A percentile compares a stretch with the other conserved stretches of the same genome.
Conservation (phyloP, 306 rosid genomes). For the Potentilla sterilis region DNA sequence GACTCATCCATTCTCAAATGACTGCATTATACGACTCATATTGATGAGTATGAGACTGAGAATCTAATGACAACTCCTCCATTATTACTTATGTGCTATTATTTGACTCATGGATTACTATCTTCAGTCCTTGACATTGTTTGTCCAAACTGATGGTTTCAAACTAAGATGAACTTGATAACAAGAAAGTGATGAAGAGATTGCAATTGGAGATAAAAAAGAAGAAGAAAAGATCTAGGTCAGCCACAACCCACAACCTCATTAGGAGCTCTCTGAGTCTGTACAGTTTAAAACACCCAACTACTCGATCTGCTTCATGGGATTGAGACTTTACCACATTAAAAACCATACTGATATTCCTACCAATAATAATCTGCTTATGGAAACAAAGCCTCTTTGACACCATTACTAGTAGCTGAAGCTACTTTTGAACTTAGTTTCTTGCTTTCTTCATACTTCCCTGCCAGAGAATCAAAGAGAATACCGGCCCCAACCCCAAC, state of each 20-base stretch:
- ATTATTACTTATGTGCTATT: background rate
- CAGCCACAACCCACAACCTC: constrained; percentile 1
- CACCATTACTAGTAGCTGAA: background rate
- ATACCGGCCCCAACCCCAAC: constrained; percentile 91
- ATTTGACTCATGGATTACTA: background rate
- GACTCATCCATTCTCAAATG: background rate
- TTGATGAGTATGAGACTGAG: background rate
- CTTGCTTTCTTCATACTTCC: constrained; percentile 62
- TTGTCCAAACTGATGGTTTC: background rate
- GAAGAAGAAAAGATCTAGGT: background rate
- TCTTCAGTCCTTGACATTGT: background rate
- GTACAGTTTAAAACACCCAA: constrained; percentile 8
- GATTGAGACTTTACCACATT: background rate
- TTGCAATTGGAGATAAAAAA: background rate
- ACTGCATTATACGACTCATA: background rate
- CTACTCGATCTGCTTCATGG: background rate
- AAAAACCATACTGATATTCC: background rate
- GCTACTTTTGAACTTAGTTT: constrained; percentile 12
- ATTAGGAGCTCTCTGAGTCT: background rate
- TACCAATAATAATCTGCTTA: constrained; percentile 9
- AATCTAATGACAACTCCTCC: background rate
- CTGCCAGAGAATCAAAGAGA: constrained; percentile 78
- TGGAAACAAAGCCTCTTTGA: constrained; percentile 17
- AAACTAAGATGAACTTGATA: background rate
- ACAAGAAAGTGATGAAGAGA: background rate